These are phyloP conservation scores for Tuber brumale DNA, from an alignment of 495 filamentous ascomycete species.

Conservation along the genomic window DNA sequence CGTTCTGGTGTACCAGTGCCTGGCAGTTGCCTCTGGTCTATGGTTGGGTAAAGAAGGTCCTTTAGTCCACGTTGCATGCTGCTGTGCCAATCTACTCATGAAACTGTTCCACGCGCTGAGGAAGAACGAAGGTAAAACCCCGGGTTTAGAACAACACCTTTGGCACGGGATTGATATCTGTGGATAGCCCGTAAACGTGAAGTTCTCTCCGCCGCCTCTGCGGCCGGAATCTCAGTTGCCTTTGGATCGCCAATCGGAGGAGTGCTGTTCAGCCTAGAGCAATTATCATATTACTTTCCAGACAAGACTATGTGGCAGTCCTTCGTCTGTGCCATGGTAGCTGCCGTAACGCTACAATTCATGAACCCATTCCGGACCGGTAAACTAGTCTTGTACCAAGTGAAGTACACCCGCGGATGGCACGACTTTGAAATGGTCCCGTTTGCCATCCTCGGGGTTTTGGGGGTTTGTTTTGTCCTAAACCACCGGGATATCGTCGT, in stretches of 20 bases:
- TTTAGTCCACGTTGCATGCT: constrained; percentile 94
- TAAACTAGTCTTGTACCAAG: constrained; percentile 93
- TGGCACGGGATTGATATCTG: constrained; percentile 20
- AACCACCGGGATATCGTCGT: background rate
- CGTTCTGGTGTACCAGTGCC: constrained; percentile 54
- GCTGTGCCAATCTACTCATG: constrained; percentile 92
- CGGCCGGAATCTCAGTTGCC: constrained; percentile 91
- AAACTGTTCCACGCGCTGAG: constrained; percentile 78
- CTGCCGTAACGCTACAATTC: constrained; percentile 84
- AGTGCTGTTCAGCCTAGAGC: constrained; percentile 89
- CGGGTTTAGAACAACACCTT: background rate
- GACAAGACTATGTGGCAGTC: constrained; percentile 99
- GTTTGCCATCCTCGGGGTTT: constrained; percentile 76
- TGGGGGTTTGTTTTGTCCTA: constrained; percentile 52
- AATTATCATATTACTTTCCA: constrained; percentile 96
- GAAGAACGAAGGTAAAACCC: constrained; percentile 69
- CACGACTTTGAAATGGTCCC: constrained; percentile 91
- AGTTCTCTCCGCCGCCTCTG: constrained; percentile 87
- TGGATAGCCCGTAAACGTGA: constrained; percentile 79
- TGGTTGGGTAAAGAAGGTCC: constrained; percentile 99
- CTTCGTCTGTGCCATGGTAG: constrained; percentile 97
- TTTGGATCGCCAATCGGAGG: constrained; percentile 96
- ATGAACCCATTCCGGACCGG: constrained; percentile 93
- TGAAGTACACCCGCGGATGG: constrained; percentile 87
- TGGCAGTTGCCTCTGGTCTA: constrained; percentile 89